phyloP scores from a whole-genome alignment of 805 yeast species.

The Nakazawaea ambrosiae region DNA sequence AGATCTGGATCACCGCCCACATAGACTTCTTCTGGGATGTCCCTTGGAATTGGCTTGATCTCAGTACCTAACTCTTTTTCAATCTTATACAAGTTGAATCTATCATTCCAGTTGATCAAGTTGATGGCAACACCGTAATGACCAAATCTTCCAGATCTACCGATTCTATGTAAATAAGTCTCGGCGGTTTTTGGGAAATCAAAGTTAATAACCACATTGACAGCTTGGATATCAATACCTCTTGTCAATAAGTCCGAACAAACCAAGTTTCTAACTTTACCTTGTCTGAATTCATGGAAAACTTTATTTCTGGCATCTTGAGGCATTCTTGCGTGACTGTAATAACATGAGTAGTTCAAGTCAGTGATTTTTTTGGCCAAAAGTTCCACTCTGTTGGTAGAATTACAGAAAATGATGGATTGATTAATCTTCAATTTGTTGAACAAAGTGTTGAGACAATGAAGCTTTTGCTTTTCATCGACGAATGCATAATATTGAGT shows the following conservation, averaged over 20 bases:
- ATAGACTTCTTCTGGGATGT: constrained; percentile 81
- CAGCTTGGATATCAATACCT: constrained; percentile 99
- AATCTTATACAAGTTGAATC: constrained; percentile 86
- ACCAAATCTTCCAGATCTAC: constrained; percentile 98
- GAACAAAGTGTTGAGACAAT: constrained; percentile 91
- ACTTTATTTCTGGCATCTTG: constrained; percentile 96
- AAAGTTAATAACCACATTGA: constrained; percentile 94
- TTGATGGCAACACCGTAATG: constrained; percentile 97
- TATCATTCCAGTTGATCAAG: constrained; percentile 93
- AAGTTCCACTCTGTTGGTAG: constrained; percentile 92
- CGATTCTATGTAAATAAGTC: constrained; percentile 95
- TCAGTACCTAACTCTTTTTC: constrained; percentile 98
- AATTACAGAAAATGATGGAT: constrained; percentile 94
- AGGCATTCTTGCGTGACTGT: constrained; percentile 96
- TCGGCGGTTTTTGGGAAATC: constrained; percentile 98
- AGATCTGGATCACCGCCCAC: constrained; percentile 73
- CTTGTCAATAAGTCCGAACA: constrained; percentile 95
- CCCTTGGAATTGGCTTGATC: constrained; percentile 93
- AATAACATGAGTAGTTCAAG: constrained; percentile 92
- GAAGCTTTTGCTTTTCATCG: constrained; percentile 92
- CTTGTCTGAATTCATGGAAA: constrained; percentile 97
- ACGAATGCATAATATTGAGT: constrained; percentile 98
- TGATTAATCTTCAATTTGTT: constrained; percentile 94
- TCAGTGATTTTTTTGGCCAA: constrained; percentile 95
- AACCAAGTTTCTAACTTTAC: constrained; percentile 93